Base-by-base conservation (phyloP, 1,139 yeast genomes). In the Petasospora fabianii region DNA sequence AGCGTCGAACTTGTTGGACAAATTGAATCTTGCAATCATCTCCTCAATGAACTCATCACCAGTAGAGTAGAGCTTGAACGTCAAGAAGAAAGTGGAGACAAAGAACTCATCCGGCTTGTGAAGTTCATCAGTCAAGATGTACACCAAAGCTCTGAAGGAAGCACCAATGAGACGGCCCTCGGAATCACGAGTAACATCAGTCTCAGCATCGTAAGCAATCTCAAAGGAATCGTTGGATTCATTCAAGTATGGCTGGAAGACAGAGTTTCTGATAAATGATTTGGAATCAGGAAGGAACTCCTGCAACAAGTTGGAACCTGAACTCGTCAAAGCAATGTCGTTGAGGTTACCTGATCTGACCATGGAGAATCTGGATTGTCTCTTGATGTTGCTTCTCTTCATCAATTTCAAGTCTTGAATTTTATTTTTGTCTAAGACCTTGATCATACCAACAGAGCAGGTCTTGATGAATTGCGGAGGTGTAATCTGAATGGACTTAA, bases 71-170 rank as follows among this genome's bases (percentile, higher is more conserved):
- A 79, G 73, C 52, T 94, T 71, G 64, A 85, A 90, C 32, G 92
- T 83, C 39, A 87, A 69, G 64, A 88, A 80, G 58, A 90, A 87
- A 0, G 95, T 78, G 0, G 94, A 77, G 5, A 78, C 71, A 48
- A 84, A 78, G 51, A 81, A 77, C 41, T 79, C 78, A 47, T 81
- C 87, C 3, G 88, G 84, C 3, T 78, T 69, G 20, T 62, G 62
- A 8, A 64, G 44, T 56, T 85, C 95, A 58, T 84, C 82, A 0
- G 95, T 86, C 38, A 87, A 62, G 18, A 85, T 68, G 52, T 71
- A 75, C 3, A 88, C 77, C 42, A 87, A 66, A 0, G 90, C 90
- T 51, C 80, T 78, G 52, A 87, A 77, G 0, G 96, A 81, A 1
- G 90, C 90, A 5, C 95, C 96, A 32, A 84, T 62, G 27, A 87